These are phyloP conservation scores for Dalechampia spathulata DNA, from an alignment of 441 rosid species.

Conservation along the genomic window DNA sequence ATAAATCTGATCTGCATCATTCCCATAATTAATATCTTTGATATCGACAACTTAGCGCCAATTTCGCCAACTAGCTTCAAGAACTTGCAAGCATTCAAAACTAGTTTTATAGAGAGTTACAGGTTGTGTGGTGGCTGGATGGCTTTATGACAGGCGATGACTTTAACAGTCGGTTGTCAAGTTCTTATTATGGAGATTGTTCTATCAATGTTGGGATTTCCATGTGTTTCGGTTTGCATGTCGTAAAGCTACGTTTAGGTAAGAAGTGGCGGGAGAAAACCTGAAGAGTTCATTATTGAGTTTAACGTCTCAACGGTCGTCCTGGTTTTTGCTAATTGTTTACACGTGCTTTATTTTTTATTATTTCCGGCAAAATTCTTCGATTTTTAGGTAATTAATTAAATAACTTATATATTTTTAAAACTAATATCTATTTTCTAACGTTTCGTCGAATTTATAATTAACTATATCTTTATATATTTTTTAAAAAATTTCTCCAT, in stretches of 20 bases:
- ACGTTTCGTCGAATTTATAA: no score
- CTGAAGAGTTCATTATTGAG: conserved; percentile 20
- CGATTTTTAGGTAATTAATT: not conserved
- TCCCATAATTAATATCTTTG: not conserved
- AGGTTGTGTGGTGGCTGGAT: not conserved
- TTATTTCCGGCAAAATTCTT: not conserved
- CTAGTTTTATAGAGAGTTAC: not conserved
- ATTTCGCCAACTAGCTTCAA: not conserved
- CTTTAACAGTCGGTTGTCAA: conserved; percentile 41
- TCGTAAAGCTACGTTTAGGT: conserved; percentile 44
- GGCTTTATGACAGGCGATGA: conserved; percentile 19
- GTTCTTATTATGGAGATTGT: not conserved
- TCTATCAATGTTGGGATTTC: not conserved
- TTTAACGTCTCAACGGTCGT: conserved; percentile 35
- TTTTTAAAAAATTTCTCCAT: no score
- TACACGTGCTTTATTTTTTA: no score
- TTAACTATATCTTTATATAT: no score
- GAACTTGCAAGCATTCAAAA: not conserved
- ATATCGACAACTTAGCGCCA: conserved; percentile 1
- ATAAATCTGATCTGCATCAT: conserved; percentile 27
- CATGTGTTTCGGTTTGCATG: conserved; percentile 23
- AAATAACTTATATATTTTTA: no score
- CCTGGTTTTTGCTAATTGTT: conserved; percentile 2
- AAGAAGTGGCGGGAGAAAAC: conserved; percentile 27
- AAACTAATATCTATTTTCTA: no score